phyloP scores from a whole-genome alignment of 2,329 filamentous ascomycete genomes.

The Escovopsis weberi region DNA sequence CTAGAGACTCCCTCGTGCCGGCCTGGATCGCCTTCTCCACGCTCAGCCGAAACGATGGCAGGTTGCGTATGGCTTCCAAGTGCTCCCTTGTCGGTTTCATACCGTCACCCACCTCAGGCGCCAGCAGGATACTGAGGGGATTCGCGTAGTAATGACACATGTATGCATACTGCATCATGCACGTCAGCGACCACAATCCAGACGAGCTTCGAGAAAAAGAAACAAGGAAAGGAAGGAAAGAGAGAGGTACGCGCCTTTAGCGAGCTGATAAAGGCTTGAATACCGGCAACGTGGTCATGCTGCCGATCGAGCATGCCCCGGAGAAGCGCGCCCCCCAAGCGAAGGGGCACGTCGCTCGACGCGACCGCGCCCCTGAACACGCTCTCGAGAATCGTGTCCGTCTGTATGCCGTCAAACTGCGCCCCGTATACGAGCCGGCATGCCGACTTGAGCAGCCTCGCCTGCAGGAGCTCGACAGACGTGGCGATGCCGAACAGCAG shows the following conservation, averaged over 20 bases:
- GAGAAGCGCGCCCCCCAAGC: slow-evolving; percentile 50
- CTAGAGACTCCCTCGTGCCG: slow-evolving; percentile 28
- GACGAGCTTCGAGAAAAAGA: no score
- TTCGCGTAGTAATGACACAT: slow-evolving; percentile 82
- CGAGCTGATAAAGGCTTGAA: slow-evolving; percentile 56
- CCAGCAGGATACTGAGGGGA: slow-evolving; percentile 50
- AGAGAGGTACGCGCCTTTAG: slow-evolving; percentile 45
- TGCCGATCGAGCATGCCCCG: slow-evolving; percentile 55
- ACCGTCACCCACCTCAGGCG: slow-evolving; percentile 12
- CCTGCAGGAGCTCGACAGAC: slow-evolving; percentile 65
- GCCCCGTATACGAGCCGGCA: slow-evolving; percentile 53
- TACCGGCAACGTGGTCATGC: slow-evolving; percentile 61
- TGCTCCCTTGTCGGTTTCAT: slow-evolving; percentile 41
- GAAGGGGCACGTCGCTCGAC: slow-evolving; percentile 38
- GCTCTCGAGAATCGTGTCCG: slow-evolving; percentile 55
- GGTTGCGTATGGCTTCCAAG: slow-evolving; percentile 50
- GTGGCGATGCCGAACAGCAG: slow-evolving; percentile 70
- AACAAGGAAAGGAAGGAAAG: no score
- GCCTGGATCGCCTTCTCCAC: slow-evolving; percentile 34
- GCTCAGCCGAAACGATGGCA: slow-evolving; percentile 51
- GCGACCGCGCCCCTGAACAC: slow-evolving; percentile 54
- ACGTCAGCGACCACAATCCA: neutral
- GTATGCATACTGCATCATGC: slow-evolving; percentile 51
- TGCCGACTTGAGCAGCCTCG: slow-evolving; percentile 54
- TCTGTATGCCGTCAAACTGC: slow-evolving; percentile 66